Evolutionary conservation across 202 grass and related monocot genomes (phyloP), one percentile per base, ranked within the genome.

Genomic region (Hordeum pubiflorum): DNA sequence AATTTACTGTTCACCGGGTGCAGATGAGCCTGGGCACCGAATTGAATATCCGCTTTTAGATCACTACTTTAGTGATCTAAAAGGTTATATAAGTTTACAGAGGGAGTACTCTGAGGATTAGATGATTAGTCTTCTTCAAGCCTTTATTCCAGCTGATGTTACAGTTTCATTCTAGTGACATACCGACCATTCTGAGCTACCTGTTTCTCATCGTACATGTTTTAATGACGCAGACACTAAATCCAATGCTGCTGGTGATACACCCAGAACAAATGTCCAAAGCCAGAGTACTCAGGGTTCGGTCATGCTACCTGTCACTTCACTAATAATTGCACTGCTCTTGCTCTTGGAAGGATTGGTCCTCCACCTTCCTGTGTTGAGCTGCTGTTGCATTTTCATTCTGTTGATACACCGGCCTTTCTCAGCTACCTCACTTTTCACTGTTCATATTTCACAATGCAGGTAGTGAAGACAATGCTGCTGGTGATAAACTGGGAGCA

Each of bases 221-320:
- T 75, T 75, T 75, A 52, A 73, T 5, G 32, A 46, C 2, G 4
- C 23, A 86, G 73, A 59, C 36, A 39, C 17, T 44, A 81, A 73
- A 82, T 37, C 22, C 58, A 78, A 78, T 36, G 27, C 58, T 80
- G 32, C 18, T 58, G 36, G 56, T 69, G 84, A 76, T 62, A 76
- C 37, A 26, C 21, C 43, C 32, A 58, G 20, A 72, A 9, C 31
- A 75, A 26, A 14, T 87, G 46, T 32, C 63, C 23, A 71, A 76
- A 83, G 37, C 48, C 24, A 86, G 56, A 27, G 27, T 41, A 62
- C 70, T 76, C 11, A 63, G 72, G 70, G 84, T 90, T 67, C 6
- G 58, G 20, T 78, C 11, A 73, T 50, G 33, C 32, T 57, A 63
- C 31, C 5, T 27, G 10, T 37, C 29, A 17, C 70, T 69, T 61